A percentile compares a stretch with the other conserved stretches of the same genome.
phyloP scores from a whole-genome alignment of 78 protist genomes.

The Guillardia theta region DNA sequence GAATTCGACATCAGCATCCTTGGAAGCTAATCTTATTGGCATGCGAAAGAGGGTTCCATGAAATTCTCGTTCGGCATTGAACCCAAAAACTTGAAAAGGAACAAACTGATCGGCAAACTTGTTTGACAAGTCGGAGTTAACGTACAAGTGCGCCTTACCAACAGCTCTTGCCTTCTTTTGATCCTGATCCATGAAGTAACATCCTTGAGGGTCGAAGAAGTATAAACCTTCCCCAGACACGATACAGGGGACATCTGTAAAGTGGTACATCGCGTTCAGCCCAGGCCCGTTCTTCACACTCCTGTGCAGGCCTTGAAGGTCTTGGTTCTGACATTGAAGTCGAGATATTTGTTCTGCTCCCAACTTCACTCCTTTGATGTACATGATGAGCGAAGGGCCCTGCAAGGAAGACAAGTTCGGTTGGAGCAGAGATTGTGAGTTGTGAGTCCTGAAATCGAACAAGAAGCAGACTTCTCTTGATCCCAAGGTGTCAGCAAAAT shows the following conservation, averaged over 20 bases:
- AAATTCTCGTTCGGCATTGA: not conserved
- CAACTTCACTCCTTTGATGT: not conserved
- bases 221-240: not conserved
- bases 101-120: not conserved
- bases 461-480: not conserved
- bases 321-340: not conserved
- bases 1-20: too few species aligned
- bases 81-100: not conserved
- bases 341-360: not conserved
- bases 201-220: conserved; percentile 10
- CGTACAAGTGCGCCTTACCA: conserved; percentile 26
- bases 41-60: not conserved
- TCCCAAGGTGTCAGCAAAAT: not conserved
- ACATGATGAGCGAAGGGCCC: conserved; percentile 13
- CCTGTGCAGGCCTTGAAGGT: conserved; percentile 1
- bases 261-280: not conserved
- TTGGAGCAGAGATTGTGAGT: not conserved
- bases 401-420: not conserved
- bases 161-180: not conserved
- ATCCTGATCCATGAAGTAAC: not conserved
- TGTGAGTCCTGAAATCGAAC: not conserved
- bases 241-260: conserved; percentile 7
- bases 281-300: not conserved
- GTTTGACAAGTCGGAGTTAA: conserved; percentile 6
- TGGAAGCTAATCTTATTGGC: too few species aligned